Conservation (phyloP, 2,329 filamentous ascomycete genomes). For the Curvularia sp. region DNA sequence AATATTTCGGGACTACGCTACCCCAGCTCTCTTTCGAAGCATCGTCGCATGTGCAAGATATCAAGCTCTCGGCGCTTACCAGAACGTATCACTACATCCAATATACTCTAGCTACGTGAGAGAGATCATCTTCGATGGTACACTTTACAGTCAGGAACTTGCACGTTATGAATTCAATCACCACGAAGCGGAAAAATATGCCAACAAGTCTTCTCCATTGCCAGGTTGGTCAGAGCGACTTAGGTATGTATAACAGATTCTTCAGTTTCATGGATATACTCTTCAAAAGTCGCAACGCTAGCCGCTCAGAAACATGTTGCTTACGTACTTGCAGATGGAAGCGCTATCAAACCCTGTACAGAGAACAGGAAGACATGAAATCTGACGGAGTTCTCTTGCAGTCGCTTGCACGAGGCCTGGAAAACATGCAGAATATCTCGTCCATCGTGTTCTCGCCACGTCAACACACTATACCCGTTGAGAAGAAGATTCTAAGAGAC, state of each 20-base stretch:
- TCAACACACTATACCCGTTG: constrained; percentile 31
- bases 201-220: background rate
- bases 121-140: constrained; percentile 45
- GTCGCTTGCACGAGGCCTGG: constrained; percentile 31
- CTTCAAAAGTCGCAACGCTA: background rate
- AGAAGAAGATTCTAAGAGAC: constrained; percentile 27
- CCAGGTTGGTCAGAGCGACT: background rate
- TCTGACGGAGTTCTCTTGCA: constrained; percentile 33
- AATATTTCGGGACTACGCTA: constrained; percentile 33
- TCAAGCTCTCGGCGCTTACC: constrained; percentile 37
- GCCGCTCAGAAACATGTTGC: background rate
- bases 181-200: constrained; percentile 8
- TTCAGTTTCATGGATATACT: background rate
- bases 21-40: constrained; percentile 35
- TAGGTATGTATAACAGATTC: background rate
- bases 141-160: constrained; percentile 22
- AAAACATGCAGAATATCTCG: constrained; percentile 35
- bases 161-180: background rate
- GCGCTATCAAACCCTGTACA: background rate
- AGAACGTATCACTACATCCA: constrained; percentile 36
- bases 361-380: constrained; percentile 6
- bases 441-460: constrained; percentile 38
- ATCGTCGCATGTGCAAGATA: constrained; percentile 41
- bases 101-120: constrained; percentile 38
- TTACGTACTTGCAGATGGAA: background rate